Conservation (phyloP, 768 basidiomycete species). For the Amanita jacksonii region DNA sequence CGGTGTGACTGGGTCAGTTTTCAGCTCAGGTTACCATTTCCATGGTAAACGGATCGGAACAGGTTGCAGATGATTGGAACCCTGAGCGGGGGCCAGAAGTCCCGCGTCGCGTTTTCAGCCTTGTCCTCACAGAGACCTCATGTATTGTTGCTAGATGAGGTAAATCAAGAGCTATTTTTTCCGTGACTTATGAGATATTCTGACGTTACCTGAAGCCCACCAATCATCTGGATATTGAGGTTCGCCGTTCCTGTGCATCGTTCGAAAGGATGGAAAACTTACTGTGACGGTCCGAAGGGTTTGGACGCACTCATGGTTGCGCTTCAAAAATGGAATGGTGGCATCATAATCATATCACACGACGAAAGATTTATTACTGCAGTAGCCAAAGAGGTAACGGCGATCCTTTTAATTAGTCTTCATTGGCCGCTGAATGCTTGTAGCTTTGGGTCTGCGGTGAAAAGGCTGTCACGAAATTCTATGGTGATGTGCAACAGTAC, state of each 20-base stretch:
- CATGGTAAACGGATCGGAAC: conserved; percentile 1
- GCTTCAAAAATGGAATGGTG: conserved; percentile 73
- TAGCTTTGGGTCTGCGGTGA: conserved; percentile 93
- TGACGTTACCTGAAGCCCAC: conserved; percentile 50
- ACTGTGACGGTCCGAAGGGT: conserved; percentile 42
- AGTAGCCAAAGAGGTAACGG: conserved; percentile 67
- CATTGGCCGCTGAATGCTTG: neutral
- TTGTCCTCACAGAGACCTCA: conserved; percentile 86
- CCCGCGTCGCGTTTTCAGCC: conserved; percentile 86
- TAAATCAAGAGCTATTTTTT: conserved; percentile 22
- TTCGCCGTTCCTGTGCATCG: conserved; percentile 17
- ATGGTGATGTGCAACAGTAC: conserved; percentile 85
- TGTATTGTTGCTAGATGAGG: conserved; percentile 90
- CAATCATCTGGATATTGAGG: conserved; percentile 94
- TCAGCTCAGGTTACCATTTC: neutral
- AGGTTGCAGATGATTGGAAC: conserved; percentile 87
- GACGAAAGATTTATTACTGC: conserved; percentile 93
- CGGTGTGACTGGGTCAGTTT: conserved; percentile 76
- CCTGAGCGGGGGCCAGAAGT: conserved; percentile 92
- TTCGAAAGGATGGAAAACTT: conserved; percentile 9
- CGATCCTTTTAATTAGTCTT: neutral
- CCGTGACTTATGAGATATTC: neutral
- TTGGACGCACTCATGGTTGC: conserved; percentile 91
- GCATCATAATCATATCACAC: conserved; percentile 90
- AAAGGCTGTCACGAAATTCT: conserved; percentile 72